Evolutionary conservation across 352 stramenopile species (phyloP), one percentile per base, ranked within the genome.

Genomic region (Globisporangium polare): DNA sequence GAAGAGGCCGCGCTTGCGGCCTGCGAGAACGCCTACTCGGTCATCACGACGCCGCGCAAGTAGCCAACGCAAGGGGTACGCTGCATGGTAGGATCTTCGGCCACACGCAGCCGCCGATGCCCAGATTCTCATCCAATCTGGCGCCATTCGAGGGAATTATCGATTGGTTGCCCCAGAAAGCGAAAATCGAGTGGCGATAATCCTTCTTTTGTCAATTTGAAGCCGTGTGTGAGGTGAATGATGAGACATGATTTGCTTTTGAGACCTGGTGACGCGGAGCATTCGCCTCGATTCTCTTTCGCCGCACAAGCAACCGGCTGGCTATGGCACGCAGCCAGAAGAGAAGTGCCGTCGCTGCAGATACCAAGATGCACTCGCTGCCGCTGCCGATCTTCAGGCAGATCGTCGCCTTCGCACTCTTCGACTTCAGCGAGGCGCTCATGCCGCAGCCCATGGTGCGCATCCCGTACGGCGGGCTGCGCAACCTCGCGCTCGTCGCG

Each of bases 11-110:
- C 82, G 9, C 67, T 79, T 31, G 74, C 73, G 22, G 82, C 78
- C 3, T 91, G 80, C 33, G 80, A 91, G 41, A 78, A 62, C 54
- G 82, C 80, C 1, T 86, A 76, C 53, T 72, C 53, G 35, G 70
- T 71, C 47, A 80, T 90, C 47, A 78, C 73, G 8, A 88, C 82
- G 3, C 82, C 80, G 0, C 78, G 78, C 13, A 86, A 83, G 62
- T 84, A 69, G n/a, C 22, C 17, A 5, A 50, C 22, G 17, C n/a
- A 26, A 47, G 18, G 6, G 9, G 33, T 3, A 39, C 33, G 12
- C 33, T 39, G 9, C 9, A 3, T 5, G 8, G 33, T 39, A 33
- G 17, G 17, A 12, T 13, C n/a, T 12, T 39, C 29, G n/a, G n/a
- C n/a, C n/a, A n/a, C 29, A 35, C 29, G 29, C n/a, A 35, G 29